Conservation (phyloP, 108 stramenopile species). For the Cyclotella sp. region DNA sequence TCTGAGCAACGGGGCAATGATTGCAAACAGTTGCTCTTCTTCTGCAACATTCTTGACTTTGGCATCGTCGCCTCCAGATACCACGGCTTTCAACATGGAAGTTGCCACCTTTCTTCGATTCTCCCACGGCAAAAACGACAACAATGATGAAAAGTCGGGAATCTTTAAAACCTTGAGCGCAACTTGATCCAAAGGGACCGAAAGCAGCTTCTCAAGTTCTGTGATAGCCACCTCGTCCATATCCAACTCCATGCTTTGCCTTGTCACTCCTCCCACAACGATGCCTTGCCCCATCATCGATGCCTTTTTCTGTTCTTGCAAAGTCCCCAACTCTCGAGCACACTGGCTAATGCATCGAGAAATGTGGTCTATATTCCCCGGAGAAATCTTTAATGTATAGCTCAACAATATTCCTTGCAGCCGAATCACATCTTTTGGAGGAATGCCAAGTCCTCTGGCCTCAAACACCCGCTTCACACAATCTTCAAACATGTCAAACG, state of each 20-base stretch:
- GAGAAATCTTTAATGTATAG: constrained; percentile 93
- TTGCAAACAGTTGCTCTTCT: constrained; percentile 85
- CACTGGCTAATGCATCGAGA: constrained; percentile 81
- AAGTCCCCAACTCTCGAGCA: constrained; percentile 58
- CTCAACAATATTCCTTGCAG: constrained; percentile 90
- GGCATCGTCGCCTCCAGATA: constrained; percentile 57
- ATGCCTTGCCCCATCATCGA: constrained; percentile 60
- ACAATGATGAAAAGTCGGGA: constrained; percentile 77
- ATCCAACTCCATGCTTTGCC: constrained; percentile 38
- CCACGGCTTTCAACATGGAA: constrained; percentile 71
- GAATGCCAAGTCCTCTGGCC: constrained; percentile 80
- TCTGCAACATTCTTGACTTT: constrained; percentile 55
- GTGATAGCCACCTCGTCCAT: constrained; percentile 82
- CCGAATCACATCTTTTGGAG: constrained; percentile 90
- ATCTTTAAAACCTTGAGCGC: constrained; percentile 86
- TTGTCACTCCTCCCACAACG: constrained; percentile 41
- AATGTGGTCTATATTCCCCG: constrained; percentile 90
- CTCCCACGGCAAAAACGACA: constrained; percentile 92
- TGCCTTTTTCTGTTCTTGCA: constrained; percentile 59
- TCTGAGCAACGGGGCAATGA: constrained; percentile 89
- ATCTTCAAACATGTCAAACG: constrained; percentile 92
- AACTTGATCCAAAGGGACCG: constrained; percentile 84
- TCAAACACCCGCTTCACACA: constrained; percentile 90
- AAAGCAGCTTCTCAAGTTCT: constrained; percentile 91
- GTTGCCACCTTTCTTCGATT: constrained; percentile 84